These are phyloP conservation scores for Tricholomella constricta DNA, from an alignment of 768 basidiomycete genomes.

Conservation along the genomic window DNA sequence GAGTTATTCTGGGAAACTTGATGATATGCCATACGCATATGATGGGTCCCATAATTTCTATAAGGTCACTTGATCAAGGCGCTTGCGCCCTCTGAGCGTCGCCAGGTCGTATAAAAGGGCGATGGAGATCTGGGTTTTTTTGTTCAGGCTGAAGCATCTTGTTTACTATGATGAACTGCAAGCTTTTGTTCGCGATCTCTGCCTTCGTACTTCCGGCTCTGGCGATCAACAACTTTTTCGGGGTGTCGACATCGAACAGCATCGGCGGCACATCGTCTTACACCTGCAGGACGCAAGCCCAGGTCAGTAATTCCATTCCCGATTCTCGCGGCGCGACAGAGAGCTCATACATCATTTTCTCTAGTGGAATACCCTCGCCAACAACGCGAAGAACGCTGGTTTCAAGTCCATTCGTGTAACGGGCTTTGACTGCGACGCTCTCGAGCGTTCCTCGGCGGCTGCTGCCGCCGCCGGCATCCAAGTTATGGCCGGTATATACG, in stretches of 20 bases:
- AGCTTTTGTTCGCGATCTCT: constrained; percentile 8
- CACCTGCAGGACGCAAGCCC: constrained; percentile 35
- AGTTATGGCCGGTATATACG: constrained; percentile 37
- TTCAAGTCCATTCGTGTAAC: constrained; percentile 37
- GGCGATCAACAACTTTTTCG: constrained; percentile 34
- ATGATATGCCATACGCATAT: not conserved
- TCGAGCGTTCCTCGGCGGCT: constrained; percentile 36
- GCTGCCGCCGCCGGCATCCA: constrained; percentile 30
- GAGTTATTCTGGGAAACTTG: not conserved
- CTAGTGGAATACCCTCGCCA: constrained; percentile 39
- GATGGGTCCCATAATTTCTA: not conserved
- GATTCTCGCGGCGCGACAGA: not conserved
- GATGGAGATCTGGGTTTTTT: not conserved
- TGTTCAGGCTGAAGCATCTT: not conserved
- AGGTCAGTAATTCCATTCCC: constrained; percentile 21
- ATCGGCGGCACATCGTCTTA: constrained; percentile 28
- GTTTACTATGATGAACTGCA: constrained; percentile 6
- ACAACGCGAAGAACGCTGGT: constrained; percentile 29
- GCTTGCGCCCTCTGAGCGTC: not conserved
- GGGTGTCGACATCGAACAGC: constrained; percentile 36
- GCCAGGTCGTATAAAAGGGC: not conserved
- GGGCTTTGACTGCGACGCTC: constrained; percentile 39
- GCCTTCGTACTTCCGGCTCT: constrained; percentile 15
- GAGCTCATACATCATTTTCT: not conserved
- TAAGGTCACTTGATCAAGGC: not conserved